Conservation (phyloP, 1,139 yeast genomes). For the Pneumocystis murina region DNA sequence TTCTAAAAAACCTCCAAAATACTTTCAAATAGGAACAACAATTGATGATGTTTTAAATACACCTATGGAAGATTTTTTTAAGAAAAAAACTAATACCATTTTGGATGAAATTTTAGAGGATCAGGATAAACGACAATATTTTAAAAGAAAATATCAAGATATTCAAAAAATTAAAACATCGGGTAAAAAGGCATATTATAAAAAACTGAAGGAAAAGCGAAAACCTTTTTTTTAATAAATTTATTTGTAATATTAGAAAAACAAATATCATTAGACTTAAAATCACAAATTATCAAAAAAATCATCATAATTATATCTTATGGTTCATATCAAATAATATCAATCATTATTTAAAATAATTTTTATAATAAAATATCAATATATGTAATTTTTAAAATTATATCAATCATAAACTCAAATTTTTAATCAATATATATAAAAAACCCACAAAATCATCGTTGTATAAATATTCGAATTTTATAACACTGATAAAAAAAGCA, state of each 20-base stretch:
- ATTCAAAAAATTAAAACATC: conserved; percentile 62
- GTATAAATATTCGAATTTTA: too few species aligned
- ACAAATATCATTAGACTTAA: neutral
- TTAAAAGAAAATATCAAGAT: conserved; percentile 69
- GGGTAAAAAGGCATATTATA: conserved; percentile 58
- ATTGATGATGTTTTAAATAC: conserved; percentile 70
- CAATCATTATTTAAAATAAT: too few species aligned
- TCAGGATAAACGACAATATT: conserved; percentile 53
- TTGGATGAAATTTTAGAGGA: conserved; percentile 74
- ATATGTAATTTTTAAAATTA: too few species aligned
- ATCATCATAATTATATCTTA: too few species aligned
- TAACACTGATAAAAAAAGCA: too few species aligned
- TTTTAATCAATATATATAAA: too few species aligned
- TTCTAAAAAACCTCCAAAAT: conserved; percentile 44
- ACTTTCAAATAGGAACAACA: conserved; percentile 78
- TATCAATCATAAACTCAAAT: too few species aligned
- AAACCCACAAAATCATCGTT: too few species aligned
- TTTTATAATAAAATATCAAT: too few species aligned
- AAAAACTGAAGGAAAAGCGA: conserved; percentile 49
- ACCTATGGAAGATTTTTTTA: conserved; percentile 52
- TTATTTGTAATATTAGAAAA: neutral
- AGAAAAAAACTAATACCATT: conserved; percentile 60
- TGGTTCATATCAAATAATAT: too few species aligned
- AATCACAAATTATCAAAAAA: too few species aligned
- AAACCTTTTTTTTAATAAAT: conserved; percentile 28